Evolutionary conservation across 1,139 yeast species (phyloP).

Genomic region (Magnusiomyces starmeri): DNA sequence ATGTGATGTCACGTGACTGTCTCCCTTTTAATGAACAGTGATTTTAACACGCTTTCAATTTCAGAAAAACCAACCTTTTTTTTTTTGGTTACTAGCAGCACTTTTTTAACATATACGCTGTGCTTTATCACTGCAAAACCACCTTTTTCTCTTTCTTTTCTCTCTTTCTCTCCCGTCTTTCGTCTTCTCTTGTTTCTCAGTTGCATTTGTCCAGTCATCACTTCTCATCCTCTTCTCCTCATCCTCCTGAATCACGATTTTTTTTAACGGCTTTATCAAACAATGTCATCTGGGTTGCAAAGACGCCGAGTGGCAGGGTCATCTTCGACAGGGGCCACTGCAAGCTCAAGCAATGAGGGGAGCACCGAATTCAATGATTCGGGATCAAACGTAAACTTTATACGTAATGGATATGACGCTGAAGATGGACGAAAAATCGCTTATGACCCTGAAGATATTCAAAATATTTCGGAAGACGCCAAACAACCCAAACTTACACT

Average conservation of each 20-base stretch:
- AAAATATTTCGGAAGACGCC: constrained; percentile 42
- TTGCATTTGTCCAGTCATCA: no score
- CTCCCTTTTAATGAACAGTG: background rate
- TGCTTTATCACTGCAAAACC: no score
- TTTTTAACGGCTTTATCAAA: no score
- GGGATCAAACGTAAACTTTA: constrained; percentile 4
- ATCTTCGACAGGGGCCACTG: background rate
- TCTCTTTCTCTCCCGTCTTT: no score
- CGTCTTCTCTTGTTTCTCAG: no score
- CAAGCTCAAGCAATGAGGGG: constrained; percentile 1
- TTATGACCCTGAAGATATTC: constrained; percentile 69
- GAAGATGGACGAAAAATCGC: constrained; percentile 58
- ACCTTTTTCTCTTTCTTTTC: no score
- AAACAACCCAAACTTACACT: constrained; percentile 69
- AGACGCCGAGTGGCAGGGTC: constrained; percentile 41
- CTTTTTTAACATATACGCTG: no score
- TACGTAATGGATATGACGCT: constrained; percentile 10
- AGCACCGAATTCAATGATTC: constrained; percentile 6
- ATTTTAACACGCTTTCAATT: background rate
- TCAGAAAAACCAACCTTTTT: no score
- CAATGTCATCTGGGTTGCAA: constrained; percentile 38
- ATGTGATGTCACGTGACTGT: no score
- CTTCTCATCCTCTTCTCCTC: no score
- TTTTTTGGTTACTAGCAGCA: no score
- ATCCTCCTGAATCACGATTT: no score